Evolutionary conservation across 2,329 filamentous ascomycete genomes (phyloP).

Genomic region (Alternaria triticina): DNA sequence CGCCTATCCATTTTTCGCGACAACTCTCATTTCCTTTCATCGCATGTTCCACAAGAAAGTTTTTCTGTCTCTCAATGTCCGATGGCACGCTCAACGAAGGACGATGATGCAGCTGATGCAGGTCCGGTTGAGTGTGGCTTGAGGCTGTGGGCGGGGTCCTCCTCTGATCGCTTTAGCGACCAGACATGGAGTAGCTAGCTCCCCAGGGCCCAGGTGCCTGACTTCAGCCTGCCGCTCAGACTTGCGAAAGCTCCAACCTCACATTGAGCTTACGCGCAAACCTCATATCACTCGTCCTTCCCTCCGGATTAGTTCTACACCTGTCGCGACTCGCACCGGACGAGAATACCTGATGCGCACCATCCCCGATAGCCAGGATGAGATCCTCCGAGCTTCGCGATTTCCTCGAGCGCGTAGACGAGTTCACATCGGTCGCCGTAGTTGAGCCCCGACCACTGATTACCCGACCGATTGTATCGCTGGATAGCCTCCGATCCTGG

Average conservation of each 20-base stretch:
- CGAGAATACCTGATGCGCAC: background rate
- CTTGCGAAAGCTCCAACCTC: background rate
- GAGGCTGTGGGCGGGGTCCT: background rate
- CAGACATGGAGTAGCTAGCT: background rate
- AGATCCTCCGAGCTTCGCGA: background rate
- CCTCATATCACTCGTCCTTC: background rate
- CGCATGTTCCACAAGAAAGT: background rate
- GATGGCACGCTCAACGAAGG: background rate
- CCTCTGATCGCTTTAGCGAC: background rate
- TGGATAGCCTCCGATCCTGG: background rate
- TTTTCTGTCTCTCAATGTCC: background rate
- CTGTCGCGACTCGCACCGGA: background rate
- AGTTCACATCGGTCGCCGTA: accelerated
- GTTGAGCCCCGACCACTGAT: background rate
- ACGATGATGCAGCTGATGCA: background rate
- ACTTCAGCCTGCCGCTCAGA: background rate
- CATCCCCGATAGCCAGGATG: background rate
- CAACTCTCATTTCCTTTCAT: background rate
- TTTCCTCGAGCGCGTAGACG: background rate
- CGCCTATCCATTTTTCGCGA: background rate
- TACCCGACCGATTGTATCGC: slow-evolving; percentile 6
- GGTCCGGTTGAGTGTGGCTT: background rate
- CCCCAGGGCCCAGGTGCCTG: background rate
- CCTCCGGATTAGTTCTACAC: background rate
- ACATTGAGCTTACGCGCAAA: background rate